Evolutionary conservation across 805 yeast species (phyloP), one percentile per base, ranked within the genome.

Genomic region (Saccharomycopsis fermentans): DNA sequence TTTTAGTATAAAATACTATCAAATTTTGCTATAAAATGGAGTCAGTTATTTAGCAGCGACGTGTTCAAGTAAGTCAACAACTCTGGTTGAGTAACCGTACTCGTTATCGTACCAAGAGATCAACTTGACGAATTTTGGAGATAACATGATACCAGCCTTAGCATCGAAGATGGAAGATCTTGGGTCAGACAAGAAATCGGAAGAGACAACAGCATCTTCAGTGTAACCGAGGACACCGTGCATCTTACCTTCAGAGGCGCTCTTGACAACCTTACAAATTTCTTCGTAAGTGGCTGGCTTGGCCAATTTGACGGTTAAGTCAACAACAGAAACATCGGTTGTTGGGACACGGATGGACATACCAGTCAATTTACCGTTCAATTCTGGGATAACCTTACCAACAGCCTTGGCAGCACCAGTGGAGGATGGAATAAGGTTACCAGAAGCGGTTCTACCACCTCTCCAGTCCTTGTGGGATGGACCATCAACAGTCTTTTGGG

Each of bases 341-440:
- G 96, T 90, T 75, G 96, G 96, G 63, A 90, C 96, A 79, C 96
- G 87, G 77, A 90, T 79, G 63, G 96, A 84, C 83, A 89, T 80
- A 81, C 96, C 96, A 66, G 96, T 90, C 75, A 90, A 85, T 80
- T 88, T 89, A 71, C 96, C 96, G 77, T 86, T 84, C 70, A 90
- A 82, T 70, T 80, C 85, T 66, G 96, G 96, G 70, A 90, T 85
- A 69, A 90, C 96, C 83, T 88, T 88, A 75, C 96, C 96, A 69
- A 90, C 96, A 66, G 96, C 96, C 85, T 90, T 90, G 71, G 96
- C 96, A 70, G 96, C 96, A 84, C 96, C 96, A 64, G 96, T 90
- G 64, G 96, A 87, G 47, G 96, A 88, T 71, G 96, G 96, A 68
- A 90, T 90, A 75, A 90, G 87, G 86, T 90, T 90, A 73, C 91